These are phyloP conservation scores for Purpureocillium lavendulum DNA, from an alignment of 2,329 filamentous ascomycete genomes.

Conservation along the genomic window DNA sequence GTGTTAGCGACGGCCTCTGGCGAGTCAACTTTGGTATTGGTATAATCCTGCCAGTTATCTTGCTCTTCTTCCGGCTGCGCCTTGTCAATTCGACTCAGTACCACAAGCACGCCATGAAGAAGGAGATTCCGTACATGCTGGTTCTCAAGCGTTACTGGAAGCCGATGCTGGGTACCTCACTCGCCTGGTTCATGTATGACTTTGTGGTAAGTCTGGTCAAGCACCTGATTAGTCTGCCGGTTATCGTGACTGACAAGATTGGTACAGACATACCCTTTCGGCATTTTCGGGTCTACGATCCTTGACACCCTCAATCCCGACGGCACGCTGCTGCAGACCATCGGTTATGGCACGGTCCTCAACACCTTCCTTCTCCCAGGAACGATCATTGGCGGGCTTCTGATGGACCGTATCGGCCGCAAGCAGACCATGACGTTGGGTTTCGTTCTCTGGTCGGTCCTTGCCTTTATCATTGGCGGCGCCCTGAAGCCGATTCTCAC, in stretches of 20 bases:
- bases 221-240: no score
- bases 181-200: conserved; percentile 38
- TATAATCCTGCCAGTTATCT: conserved; percentile 29
- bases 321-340: conserved; percentile 11
- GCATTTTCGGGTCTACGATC: conserved; percentile 15
- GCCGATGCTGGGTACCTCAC: conserved; percentile 40
- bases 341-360: conserved; percentile 14
- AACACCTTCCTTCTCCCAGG: conserved; percentile 14
- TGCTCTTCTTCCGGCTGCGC: conserved; percentile 46
- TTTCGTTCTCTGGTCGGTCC: conserved; percentile 19
- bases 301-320: conserved; percentile 11
- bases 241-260: background rate
- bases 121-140: conserved; percentile 14
- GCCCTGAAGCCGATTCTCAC: conserved; percentile 34
- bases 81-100: conserved; percentile 39
- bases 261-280: conserved; percentile 15
- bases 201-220: conserved; percentile 11
- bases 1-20: conserved; percentile 32
- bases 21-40: conserved; percentile 22
- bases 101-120: conserved; percentile 16
- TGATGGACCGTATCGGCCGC: conserved; percentile 29
- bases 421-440: conserved; percentile 15
- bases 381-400: conserved; percentile 27
- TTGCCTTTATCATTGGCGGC: conserved; percentile 41
- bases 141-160: conserved; percentile 29